A percentile compares a stretch with the other conserved stretches of the same genome.
Evolutionary conservation across 129 eudicot genomes (phyloP).

Genomic region (Solidago caesia): DNA sequence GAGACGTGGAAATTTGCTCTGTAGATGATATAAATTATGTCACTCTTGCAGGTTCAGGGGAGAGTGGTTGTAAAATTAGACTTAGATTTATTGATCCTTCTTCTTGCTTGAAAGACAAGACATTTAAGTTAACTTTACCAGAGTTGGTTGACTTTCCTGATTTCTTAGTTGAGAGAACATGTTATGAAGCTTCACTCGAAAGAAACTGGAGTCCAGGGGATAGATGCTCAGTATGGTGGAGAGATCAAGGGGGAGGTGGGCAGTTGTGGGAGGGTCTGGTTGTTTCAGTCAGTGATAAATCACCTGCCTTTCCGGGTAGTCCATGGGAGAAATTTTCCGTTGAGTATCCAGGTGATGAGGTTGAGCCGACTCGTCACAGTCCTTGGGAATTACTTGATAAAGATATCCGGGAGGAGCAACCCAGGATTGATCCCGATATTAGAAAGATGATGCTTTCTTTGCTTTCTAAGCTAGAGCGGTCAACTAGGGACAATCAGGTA

Average conservation of each 20-base stretch:
- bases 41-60: constrained; percentile 71
- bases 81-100: constrained; percentile 60
- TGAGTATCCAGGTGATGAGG: constrained; percentile 30
- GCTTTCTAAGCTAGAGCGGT: constrained; percentile 44
- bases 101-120: constrained; percentile 37
- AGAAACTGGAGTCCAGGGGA: constrained; percentile 68
- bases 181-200: constrained; percentile 64
- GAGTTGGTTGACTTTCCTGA: constrained; percentile 66
- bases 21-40: constrained; percentile 55
- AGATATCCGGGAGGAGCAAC: constrained; percentile 48
- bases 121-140: constrained; percentile 64
- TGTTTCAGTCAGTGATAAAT: constrained; percentile 40
- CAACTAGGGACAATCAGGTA: constrained; percentile 55
- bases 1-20: constrained; percentile 67
- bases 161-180: constrained; percentile 78
- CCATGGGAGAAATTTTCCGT: constrained; percentile 80
- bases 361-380: constrained; percentile 40
- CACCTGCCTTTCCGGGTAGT: constrained; percentile 64
- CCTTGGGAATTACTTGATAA: constrained; percentile 88
- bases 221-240: constrained; percentile 90
- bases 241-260: constrained; percentile 60
- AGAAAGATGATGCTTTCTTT: constrained; percentile 39
- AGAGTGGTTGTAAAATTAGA: constrained; percentile 69
- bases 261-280: constrained; percentile 63
- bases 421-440: constrained; percentile 37